A percentile compares a stretch with the other conserved stretches of the same genome.
Evolutionary conservation across 352 stramenopile species (phyloP).

Genomic region (Aphanomyces cochlioides): DNA sequence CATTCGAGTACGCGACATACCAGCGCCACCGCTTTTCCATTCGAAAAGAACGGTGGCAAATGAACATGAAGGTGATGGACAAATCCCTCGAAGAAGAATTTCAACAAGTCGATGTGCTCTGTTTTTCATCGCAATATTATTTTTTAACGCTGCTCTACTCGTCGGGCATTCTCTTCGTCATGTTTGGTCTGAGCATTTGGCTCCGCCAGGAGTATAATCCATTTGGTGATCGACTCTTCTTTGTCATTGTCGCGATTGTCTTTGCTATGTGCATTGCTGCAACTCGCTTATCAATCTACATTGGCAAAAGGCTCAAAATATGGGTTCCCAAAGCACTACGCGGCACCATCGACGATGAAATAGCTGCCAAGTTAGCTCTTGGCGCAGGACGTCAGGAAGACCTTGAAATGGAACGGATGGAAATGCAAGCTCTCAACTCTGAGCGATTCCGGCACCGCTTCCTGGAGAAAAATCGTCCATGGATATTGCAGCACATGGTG

Average conservation of each 20-base stretch:
- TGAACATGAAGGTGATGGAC: conserved; percentile 77
- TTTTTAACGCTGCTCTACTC: conserved; percentile 86
- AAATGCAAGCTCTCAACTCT: conserved; percentile 95
- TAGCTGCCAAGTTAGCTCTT: conserved; percentile 92
- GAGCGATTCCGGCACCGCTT: conserved; percentile 96
- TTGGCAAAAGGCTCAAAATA: conserved; percentile 80
- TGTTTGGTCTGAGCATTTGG: conserved; percentile 93
- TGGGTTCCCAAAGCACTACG: conserved; percentile 92
- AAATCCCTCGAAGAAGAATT: conserved; percentile 91
- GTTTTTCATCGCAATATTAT: conserved; percentile 93
- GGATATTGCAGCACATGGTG: conserved; percentile 94
- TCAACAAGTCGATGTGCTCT: conserved; percentile 93
- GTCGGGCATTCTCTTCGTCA: conserved; percentile 85
- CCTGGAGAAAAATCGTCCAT: conserved; percentile 95
- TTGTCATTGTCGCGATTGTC: conserved; percentile 86
- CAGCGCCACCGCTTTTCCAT: conserved; percentile 94
- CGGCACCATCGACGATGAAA: conserved; percentile 94
- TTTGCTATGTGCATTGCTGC: conserved; percentile 71
- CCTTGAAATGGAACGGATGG: conserved; percentile 92
- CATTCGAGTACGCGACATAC: conserved; percentile 97
- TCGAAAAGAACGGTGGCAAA: conserved; percentile 91
- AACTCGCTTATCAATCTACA: conserved; percentile 46
- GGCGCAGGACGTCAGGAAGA: conserved; percentile 92
- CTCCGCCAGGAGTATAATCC: conserved; percentile 91
- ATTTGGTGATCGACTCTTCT: conserved; percentile 88